Conservation (phyloP, 257 asterid genomes). For the Verbascum thapsus region DNA sequence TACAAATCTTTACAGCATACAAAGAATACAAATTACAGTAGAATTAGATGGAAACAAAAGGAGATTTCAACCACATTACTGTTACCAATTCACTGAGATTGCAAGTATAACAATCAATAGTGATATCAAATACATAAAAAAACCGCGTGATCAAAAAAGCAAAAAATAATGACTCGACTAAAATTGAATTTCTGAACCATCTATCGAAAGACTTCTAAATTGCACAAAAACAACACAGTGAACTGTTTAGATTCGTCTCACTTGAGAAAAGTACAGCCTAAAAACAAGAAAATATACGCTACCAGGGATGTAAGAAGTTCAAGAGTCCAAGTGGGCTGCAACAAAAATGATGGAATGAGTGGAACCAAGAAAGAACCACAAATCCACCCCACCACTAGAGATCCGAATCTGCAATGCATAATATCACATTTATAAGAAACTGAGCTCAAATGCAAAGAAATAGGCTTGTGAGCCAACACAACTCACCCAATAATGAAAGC, state of each 20-base stretch:
- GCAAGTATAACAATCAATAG: too few relatives aligned
- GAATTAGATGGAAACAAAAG: too few relatives aligned
- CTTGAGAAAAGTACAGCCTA: constrained; percentile 88
- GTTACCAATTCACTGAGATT: too few relatives aligned
- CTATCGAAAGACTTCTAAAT: too few relatives aligned
- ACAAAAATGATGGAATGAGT: constrained; percentile 61
- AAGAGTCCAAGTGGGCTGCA: constrained; percentile 85
- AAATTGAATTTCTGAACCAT: too few relatives aligned
- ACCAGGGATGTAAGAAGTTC: constrained; percentile 92
- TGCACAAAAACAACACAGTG: background rate
- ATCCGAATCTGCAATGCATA: constrained; percentile 66
- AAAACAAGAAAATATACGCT: constrained; percentile 66
- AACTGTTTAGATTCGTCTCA: constrained; percentile 30
- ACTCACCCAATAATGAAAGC: constrained; percentile 86
- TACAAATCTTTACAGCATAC: too few relatives aligned
- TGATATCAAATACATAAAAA: too few relatives aligned
- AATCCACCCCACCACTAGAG: constrained; percentile 85
- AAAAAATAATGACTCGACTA: too few relatives aligned
- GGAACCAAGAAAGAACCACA: constrained; percentile 80
- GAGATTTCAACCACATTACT: too few relatives aligned
- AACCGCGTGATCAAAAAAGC: too few relatives aligned
- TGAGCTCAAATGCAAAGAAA: constrained; percentile 15
- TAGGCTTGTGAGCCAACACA: too few relatives aligned
- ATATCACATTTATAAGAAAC: constrained; percentile 12
- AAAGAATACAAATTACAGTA: too few relatives aligned